These are phyloP conservation scores for Solanum tarapatanum DNA, from an alignment of 257 asterid genomes.

Conservation along the genomic window DNA sequence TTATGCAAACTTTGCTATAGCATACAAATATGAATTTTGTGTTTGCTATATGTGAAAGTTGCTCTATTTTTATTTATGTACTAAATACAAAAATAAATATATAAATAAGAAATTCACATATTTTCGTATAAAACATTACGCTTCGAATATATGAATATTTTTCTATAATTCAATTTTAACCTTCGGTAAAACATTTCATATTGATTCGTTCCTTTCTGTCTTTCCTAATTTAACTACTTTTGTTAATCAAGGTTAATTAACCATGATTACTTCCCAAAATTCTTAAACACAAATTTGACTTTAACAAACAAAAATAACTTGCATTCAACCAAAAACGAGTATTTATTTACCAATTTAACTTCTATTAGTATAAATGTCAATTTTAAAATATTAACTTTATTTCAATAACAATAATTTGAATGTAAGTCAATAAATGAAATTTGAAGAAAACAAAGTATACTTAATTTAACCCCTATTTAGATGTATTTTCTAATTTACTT, in stretches of 20 bases:
- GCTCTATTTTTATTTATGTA: too few species aligned
- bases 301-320: background rate
- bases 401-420: background rate
- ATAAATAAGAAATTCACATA: too few species aligned
- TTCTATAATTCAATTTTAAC: too few species aligned
- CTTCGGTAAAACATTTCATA: background rate
- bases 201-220: background rate
- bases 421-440: background rate
- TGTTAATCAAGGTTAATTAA: background rate
- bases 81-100: too few species aligned
- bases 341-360: background rate
- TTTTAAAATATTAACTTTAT: background rate
- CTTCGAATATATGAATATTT: too few species aligned
- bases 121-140: too few species aligned
- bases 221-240: background rate
- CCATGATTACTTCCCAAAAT: background rate
- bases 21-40: too few species aligned
- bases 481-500: background rate
- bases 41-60: too few species aligned
- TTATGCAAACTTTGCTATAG: too few species aligned
- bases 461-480: too few species aligned
- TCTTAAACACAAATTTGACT: background rate
- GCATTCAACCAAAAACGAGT: background rate
- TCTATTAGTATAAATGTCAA: background rate
- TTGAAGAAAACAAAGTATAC: background rate